A percentile compares a stretch with the other conserved stretches of the same genome.
Conservation (phyloP, 148 eudicot species). For the Linanthus parryae region DNA sequence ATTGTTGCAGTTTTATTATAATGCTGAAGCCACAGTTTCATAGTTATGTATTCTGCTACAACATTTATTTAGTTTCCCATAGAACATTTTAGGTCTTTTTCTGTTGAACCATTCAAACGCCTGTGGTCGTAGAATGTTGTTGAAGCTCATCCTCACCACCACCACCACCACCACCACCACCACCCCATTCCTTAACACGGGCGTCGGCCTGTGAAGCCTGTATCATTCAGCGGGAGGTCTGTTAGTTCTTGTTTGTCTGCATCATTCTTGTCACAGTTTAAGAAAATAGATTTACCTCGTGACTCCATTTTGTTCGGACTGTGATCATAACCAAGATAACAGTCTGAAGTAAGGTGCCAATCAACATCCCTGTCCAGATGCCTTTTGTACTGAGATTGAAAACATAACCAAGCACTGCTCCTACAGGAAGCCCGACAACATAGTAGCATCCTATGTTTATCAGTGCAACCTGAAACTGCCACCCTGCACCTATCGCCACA, state of each 20-base stretch:
- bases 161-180: conserved; percentile 25
- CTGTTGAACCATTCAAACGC: no score
- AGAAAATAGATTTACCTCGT: conserved; percentile 7
- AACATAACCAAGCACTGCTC: conserved; percentile 41
- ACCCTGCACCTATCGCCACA: conserved; percentile 64
- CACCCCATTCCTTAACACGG: conserved; percentile 27
- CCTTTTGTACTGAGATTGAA: conserved; percentile 31
- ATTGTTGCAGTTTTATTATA: no score
- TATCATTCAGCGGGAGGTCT: conserved; percentile 1
- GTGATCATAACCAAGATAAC: no score
- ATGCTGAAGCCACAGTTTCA: no score
- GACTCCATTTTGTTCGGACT: conserved; percentile 35
- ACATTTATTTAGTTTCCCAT: no score
- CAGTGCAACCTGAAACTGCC: conserved; percentile 40
- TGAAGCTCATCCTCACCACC: conserved; percentile 12
- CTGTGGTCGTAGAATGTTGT: conserved; percentile 3
- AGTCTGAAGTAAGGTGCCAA: conserved; percentile 44
- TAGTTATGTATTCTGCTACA: no score
- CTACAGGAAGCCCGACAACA: conserved; percentile 43
- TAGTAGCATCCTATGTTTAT: conserved; percentile 37
- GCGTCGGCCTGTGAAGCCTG: conserved; percentile 27
- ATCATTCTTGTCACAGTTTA: background rate
- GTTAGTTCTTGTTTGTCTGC: background rate
- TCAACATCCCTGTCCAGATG: conserved; percentile 47
- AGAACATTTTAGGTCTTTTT: background rate